Conservation (phyloP, 78 protist genomes). For the Dictyostelium intermedium region DNA sequence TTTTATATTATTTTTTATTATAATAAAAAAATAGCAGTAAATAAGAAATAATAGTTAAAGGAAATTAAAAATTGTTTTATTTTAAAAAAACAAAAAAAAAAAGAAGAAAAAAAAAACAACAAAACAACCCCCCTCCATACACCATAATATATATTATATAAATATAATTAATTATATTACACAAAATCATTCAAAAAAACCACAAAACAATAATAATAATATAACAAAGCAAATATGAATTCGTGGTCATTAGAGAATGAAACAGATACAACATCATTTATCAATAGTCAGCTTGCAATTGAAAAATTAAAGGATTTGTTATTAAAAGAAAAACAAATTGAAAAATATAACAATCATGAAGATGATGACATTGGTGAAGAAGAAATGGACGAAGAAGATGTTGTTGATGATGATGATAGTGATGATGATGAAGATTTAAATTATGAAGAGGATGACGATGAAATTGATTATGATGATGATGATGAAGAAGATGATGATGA, state of each 20-base stretch:
- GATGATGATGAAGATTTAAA: not conserved
- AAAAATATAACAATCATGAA: not conserved
- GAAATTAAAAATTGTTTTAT: too few relatives aligned
- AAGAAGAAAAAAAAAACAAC: too few relatives aligned
- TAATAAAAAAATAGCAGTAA: too few relatives aligned
- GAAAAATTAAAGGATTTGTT: not conserved
- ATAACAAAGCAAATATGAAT: not conserved
- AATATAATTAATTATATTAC: too few relatives aligned
- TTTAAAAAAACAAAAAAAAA: too few relatives aligned
- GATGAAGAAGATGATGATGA: not conserved
- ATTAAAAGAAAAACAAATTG: not conserved
- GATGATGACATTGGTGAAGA: not conserved
- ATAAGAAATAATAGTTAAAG: too few relatives aligned
- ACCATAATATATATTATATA: too few relatives aligned
- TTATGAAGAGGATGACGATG: not conserved
- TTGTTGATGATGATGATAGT: not conserved
- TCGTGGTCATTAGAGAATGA: constrained; percentile 6
- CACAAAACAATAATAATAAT: not conserved
- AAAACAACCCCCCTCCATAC: too few relatives aligned
- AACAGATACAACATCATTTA: not conserved
- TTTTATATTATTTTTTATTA: too few relatives aligned
- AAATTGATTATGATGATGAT: not conserved
- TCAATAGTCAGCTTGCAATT: not conserved
- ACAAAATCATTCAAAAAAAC: too few relatives aligned
- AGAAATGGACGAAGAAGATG: not conserved